These are phyloP conservation scores for Phytophthora melonis DNA, from an alignment of 352 stramenopile species.

Conservation along the genomic window DNA sequence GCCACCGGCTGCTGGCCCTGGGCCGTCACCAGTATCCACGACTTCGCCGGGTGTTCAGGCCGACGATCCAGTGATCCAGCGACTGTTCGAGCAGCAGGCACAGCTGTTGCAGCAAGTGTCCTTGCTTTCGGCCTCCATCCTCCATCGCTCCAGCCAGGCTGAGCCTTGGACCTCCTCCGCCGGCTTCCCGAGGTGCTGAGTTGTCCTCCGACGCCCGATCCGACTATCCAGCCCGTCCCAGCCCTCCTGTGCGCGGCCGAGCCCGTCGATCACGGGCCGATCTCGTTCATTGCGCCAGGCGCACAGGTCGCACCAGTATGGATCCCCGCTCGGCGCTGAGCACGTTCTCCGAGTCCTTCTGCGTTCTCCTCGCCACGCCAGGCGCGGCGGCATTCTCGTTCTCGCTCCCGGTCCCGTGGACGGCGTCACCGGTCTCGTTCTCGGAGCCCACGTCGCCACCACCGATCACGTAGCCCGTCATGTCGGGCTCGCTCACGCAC, in stretches of 20 bases:
- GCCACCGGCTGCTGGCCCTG: background rate
- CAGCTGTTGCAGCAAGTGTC: background rate
- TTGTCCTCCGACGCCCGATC: background rate
- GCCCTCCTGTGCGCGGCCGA: background rate
- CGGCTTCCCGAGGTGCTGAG: background rate
- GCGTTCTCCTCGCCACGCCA: too few relatives aligned
- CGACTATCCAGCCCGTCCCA: background rate
- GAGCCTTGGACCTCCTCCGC: background rate
- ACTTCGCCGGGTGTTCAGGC: background rate
- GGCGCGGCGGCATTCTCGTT: too few relatives aligned
- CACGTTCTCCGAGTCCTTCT: background rate
- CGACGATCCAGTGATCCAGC: background rate
- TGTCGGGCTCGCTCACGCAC: background rate
- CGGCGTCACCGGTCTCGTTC: too few relatives aligned
- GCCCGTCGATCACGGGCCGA: background rate
- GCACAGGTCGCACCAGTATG: background rate
- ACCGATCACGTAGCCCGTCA: too few relatives aligned
- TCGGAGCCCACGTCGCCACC: too few relatives aligned
- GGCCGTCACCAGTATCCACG: background rate
- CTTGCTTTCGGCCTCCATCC: background rate
- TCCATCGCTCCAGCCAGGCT: background rate
- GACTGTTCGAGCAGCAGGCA: background rate
- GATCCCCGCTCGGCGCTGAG: background rate
- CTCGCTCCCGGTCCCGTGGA: too few relatives aligned
- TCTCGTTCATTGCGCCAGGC: background rate